Evolutionary conservation across 768 basidiomycete genomes (phyloP).

Genomic region (Exidia glandulosa): DNA sequence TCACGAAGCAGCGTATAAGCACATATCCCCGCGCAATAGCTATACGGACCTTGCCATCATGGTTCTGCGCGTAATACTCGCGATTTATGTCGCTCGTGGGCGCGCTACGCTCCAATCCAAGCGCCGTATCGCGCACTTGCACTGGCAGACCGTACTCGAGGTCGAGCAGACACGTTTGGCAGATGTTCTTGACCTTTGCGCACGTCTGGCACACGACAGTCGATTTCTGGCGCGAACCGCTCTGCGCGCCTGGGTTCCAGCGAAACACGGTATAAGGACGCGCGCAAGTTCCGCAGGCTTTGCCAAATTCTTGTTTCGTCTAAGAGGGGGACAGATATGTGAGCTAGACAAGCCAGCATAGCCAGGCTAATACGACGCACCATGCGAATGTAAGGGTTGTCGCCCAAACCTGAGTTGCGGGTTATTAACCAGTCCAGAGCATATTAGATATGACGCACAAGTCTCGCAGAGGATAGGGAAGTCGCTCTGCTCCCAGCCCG

Average conservation of each 20-base stretch:
- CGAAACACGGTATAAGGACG: slow-evolving; percentile 95
- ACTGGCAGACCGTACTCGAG: slow-evolving; percentile 93
- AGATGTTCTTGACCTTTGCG: slow-evolving; percentile 91
- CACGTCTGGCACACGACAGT: slow-evolving; percentile 97
- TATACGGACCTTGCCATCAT: slow-evolving; percentile 63
- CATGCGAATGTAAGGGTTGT: slow-evolving; percentile 92
- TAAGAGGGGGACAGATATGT: slow-evolving; percentile 18
- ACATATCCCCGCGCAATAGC: neutral
- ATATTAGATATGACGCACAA: slow-evolving; percentile 37
- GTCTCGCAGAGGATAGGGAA: slow-evolving; percentile 92
- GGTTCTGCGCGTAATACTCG: slow-evolving; percentile 89
- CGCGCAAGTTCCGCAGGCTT: slow-evolving; percentile 95
- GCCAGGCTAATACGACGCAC: slow-evolving; percentile 31
- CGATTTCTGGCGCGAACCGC: slow-evolving; percentile 88
- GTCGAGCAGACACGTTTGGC: slow-evolving; percentile 95
- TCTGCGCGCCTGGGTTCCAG: slow-evolving; percentile 77
- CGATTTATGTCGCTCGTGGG: slow-evolving; percentile 96
- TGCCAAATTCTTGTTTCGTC: slow-evolving; percentile 96
- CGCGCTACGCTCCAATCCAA: slow-evolving; percentile 75
- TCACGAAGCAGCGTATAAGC: neutral
- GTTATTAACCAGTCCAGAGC: no score
- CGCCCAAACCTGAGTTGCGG: slow-evolving; percentile 60
- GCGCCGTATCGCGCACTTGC: slow-evolving; percentile 92
- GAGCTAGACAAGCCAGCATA: neutral
- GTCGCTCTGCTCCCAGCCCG: slow-evolving; percentile 88